These are phyloP conservation scores for Rhodosporidiobolus odoratus DNA, from an alignment of 768 basidiomycete genomes.

Conservation along the genomic window DNA sequence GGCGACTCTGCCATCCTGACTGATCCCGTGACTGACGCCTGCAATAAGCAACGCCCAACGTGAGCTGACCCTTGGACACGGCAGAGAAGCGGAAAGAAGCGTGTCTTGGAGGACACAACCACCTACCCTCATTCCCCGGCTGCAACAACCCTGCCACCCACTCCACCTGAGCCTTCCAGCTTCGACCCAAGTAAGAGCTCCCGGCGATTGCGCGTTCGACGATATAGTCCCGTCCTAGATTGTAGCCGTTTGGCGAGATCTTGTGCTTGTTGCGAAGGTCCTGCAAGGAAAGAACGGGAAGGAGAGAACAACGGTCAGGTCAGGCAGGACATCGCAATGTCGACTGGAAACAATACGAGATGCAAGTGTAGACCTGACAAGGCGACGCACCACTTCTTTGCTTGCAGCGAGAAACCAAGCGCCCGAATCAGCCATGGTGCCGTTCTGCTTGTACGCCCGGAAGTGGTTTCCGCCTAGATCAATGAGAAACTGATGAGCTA, in stretches of 20 bases:
- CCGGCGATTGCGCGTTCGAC: constrained; percentile 63
- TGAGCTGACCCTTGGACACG: not conserved
- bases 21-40: constrained; percentile 77
- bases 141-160: constrained; percentile 64
- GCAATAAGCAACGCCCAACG: not conserved
- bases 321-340: not conserved
- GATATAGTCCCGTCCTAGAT: constrained; percentile 68
- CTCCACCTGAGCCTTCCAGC: constrained; percentile 72
- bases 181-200: constrained; percentile 59
- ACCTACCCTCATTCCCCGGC: constrained; percentile 62
- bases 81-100: not conserved
- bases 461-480: constrained; percentile 74
- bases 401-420: constrained; percentile 83
- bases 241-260: constrained; percentile 74
- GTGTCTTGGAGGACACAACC: not conserved
- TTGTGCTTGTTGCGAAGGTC: constrained; percentile 52
- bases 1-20: constrained; percentile 75
- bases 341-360: not conserved
- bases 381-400: constrained; percentile 54
- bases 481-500: constrained; percentile 6
- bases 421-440: constrained; percentile 61
- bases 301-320: not conserved
- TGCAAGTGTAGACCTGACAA: constrained; percentile 43
- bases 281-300: not conserved
- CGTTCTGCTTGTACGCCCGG: constrained; percentile 83